Evolutionary conservation across 257 asterid species (phyloP).

Genomic region (Capsicum pubescens): DNA sequence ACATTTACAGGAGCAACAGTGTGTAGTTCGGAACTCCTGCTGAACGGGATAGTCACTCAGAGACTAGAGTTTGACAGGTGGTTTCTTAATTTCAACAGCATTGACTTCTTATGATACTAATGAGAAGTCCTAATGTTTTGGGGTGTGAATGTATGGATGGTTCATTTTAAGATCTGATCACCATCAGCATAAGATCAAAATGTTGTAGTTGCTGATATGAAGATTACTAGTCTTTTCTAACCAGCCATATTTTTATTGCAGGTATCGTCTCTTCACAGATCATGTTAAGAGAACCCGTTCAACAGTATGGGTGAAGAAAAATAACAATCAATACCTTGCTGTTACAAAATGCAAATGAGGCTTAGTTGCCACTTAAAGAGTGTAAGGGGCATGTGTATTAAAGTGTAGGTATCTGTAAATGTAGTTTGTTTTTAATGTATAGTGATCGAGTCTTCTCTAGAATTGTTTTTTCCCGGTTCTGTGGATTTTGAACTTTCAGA

Average conservation of each 20-base stretch:
- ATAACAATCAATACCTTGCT: slow-evolving; percentile 45
- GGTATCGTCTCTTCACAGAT: slow-evolving; percentile 75
- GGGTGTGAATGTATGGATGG: not conserved
- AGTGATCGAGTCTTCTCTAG: not conserved
- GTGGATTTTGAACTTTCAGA: slow-evolving; percentile 21
- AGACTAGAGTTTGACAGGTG: slow-evolving; percentile 90
- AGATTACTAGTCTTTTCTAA: not conserved
- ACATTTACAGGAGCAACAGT: slow-evolving; percentile 68
- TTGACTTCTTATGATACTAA: not conserved
- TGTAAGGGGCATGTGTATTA: not conserved
- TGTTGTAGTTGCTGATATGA: not conserved
- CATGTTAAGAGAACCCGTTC: slow-evolving; percentile 79
- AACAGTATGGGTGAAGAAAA: slow-evolving; percentile 70
- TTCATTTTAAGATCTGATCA: not conserved
- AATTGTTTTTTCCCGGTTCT: not conserved
- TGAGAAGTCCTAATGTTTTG: not conserved
- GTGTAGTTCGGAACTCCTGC: slow-evolving; percentile 89
- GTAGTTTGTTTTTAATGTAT: not conserved
- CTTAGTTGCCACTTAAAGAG: not conserved
- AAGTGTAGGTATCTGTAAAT: slow-evolving; percentile 1
- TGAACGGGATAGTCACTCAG: slow-evolving; percentile 94
- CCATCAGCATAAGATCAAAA: slow-evolving; percentile 22
- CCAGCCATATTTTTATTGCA: slow-evolving; percentile 39
- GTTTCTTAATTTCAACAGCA: slow-evolving; percentile 25
- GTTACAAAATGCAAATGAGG: slow-evolving; percentile 46